Percentiles rank a stretch among this genome's conserved stretches.
Conservation (phyloP, 1,139 yeast genomes). For the Nematodospora anomalae region DNA sequence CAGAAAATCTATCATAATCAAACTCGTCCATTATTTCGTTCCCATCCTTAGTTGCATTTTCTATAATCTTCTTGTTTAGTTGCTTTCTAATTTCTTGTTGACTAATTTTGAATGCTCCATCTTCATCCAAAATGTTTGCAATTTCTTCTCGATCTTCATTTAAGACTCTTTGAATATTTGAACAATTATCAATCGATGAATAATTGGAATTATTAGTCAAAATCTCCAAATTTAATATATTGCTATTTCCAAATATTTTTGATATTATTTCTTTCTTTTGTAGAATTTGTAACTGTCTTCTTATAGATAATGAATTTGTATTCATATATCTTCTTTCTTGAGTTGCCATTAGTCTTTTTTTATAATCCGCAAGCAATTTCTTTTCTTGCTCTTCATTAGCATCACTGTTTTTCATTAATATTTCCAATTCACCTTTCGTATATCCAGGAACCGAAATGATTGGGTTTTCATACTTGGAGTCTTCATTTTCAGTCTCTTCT, state of each 20-base stretch:
- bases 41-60: not conserved
- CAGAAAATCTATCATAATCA: slow-evolving; percentile 31
- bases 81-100: slow-evolving; percentile 24
- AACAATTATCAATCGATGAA: slow-evolving; percentile 38
- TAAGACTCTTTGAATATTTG: slow-evolving; percentile 40
- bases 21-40: slow-evolving; percentile 7
- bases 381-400: slow-evolving; percentile 29
- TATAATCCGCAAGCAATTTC: slow-evolving; percentile 30
- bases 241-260: slow-evolving; percentile 41
- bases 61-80: slow-evolving; percentile 3
- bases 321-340: slow-evolving; percentile 35
- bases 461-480: slow-evolving; percentile 7
- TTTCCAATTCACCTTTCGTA: slow-evolving; percentile 36
- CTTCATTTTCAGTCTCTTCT: slow-evolving; percentile 15
- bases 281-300: slow-evolving; percentile 42
- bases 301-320: slow-evolving; percentile 36
- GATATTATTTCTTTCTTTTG: slow-evolving; percentile 44
- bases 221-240: slow-evolving; percentile 40
- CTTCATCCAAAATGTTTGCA: slow-evolving; percentile 33
- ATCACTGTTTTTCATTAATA: slow-evolving; percentile 16
- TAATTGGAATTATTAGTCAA: slow-evolving; percentile 45
- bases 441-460: slow-evolving; percentile 39
- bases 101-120: slow-evolving; percentile 30
- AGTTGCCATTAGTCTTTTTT: slow-evolving; percentile 31
- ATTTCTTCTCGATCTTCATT: slow-evolving; percentile 48